Evolutionary conservation across 768 basidiomycete genomes (phyloP), one percentile per base, ranked within the genome.

Genomic region (Agrocybe pediades): DNA sequence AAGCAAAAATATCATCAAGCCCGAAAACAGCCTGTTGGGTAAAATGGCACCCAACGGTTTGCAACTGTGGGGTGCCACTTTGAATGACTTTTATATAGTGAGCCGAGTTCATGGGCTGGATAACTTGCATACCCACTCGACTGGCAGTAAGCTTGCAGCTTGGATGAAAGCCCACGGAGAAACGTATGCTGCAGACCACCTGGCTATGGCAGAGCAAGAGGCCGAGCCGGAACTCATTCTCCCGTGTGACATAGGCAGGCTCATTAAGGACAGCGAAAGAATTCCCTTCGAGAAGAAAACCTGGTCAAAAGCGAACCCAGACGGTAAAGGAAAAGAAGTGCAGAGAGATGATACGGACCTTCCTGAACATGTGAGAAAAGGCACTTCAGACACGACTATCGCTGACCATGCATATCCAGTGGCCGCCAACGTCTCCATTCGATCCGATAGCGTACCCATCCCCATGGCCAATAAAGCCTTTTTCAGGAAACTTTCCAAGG

Each of bases 381-480:
- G n/a, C 33, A 36, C 3, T 13, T 36, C n/a, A n/a, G n/a, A n/a
- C 36, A 47, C 23, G 30, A 26, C 36, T 45, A 39, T 45, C 46
- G 11, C 24, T 24, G 19, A 6, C 29, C 4, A 39, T 16, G 16
- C 16, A 17, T 30, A n/a, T n/a, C 16, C 30, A 57, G 62, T 60
- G 23, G 39, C 47, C 68, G 29, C 41, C 53, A 46, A 21, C 43
- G 46, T 58, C 66, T 19, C 39, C 63, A 2, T 78, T 76, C 53
- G 58, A 71, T 50, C 60, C 63, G 0, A 59, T 61, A 7, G 65
- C 70, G 36, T 77, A 80, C 46, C 74, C 77, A 6, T 51, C 62
- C 15, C 72, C 71, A 16, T 76, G 77, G 74, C 75, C 78, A 3
- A 49, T 73, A 4, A 59, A 63, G 1, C 79, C 79, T 0, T 80